Evolutionary conservation across 192 early-diverging fungal genomes (phyloP).

Genomic region (Geosiphon pyriformis): DNA sequence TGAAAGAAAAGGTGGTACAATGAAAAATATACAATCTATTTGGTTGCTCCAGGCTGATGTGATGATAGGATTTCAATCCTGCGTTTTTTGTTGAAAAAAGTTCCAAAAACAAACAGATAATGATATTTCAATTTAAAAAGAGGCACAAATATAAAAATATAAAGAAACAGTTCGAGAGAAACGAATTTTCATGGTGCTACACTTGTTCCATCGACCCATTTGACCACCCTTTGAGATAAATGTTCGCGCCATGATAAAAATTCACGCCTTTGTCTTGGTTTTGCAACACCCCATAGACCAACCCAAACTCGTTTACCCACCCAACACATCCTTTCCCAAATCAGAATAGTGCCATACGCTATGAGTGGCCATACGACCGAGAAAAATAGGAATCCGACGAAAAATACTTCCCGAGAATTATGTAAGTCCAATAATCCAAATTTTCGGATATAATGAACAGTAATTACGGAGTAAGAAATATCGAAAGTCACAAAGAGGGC

Average conservation of each 20-base stretch:
- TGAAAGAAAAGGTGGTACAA: too few species aligned
- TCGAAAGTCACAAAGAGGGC: constrained; percentile 24
- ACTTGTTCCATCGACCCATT: background rate
- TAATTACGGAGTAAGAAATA: constrained; percentile 1
- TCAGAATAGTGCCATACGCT: constrained; percentile 13
- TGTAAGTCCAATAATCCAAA: background rate
- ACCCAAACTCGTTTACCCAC: constrained; percentile 14
- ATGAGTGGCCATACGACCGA: background rate
- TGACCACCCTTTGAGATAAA: background rate
- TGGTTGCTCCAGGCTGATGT: too few species aligned
- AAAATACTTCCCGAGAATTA: background rate
- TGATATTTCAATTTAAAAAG: too few species aligned
- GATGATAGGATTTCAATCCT: too few species aligned
- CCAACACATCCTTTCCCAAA: constrained; percentile 17
- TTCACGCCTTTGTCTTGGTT: constrained; percentile 3
- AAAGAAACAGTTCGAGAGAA: too few species aligned
- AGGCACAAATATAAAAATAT: too few species aligned
- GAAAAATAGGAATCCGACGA: background rate
- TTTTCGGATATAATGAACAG: background rate
- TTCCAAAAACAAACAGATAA: too few species aligned
- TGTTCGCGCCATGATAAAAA: background rate
- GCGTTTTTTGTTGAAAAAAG: too few species aligned
- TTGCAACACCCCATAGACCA: constrained; percentile 13
- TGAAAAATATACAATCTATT: too few species aligned
- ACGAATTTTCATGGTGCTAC: background rate